Evolutionary conservation across 2,329 filamentous ascomycete species (phyloP).

Genomic region (Colletotrichum sublineola): DNA sequence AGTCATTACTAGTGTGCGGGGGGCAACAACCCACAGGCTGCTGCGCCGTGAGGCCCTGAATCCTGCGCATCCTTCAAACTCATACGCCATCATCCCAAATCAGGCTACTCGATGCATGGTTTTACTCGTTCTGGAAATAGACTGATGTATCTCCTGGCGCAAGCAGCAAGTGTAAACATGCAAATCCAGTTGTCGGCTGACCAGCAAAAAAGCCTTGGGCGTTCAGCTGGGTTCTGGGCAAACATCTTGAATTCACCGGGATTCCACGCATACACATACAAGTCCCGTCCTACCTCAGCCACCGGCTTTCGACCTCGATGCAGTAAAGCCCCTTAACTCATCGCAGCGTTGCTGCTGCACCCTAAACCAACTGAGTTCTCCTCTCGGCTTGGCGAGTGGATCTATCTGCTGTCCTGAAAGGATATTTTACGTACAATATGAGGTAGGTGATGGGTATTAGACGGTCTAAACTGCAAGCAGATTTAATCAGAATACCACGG

Average conservation of each 20-base stretch:
- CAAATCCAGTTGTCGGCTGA: not conserved
- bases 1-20: constrained; percentile 12
- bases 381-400: not conserved
- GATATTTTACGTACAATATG: not conserved
- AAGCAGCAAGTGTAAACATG: constrained; percentile 7
- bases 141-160: constrained; percentile 4
- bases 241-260: not conserved
- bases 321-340: constrained; percentile 1
- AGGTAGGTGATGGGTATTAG: not conserved
- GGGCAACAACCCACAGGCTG: constrained; percentile 7
- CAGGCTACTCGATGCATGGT: not conserved
- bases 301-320: not conserved
- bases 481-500: not conserved
- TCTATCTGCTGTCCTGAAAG: not conserved
- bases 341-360: constrained; percentile 23
- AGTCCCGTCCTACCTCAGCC: constrained; percentile 18
- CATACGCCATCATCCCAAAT: not conserved
- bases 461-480: not conserved
- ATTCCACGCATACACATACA: not conserved
- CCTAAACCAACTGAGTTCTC: constrained; percentile 7
- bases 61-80: constrained; percentile 34
- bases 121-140: not conserved
- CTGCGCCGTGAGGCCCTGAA: constrained; percentile 27
- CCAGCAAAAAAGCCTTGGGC: not conserved
- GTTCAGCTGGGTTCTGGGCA: not conserved